Conservation (phyloP, 2,329 filamentous ascomycete species). For the Nemania bipapillata region DNA sequence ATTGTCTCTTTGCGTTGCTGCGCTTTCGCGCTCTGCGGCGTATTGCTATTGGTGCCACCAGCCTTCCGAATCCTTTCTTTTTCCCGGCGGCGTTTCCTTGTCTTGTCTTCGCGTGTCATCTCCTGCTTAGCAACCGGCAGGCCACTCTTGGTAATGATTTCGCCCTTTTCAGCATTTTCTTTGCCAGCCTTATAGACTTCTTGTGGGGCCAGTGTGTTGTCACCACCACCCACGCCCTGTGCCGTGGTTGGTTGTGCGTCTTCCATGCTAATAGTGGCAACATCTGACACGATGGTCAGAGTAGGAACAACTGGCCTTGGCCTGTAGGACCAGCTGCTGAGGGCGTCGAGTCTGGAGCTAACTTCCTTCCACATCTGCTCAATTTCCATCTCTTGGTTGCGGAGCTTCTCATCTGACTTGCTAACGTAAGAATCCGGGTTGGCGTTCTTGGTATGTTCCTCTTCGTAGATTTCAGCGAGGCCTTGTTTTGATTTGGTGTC, state of each 20-base stretch:
- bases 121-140: constrained; percentile 83
- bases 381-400: constrained; percentile 84
- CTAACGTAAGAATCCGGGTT: constrained; percentile 84
- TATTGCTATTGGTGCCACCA: constrained; percentile 60
- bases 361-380: constrained; percentile 84
- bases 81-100: constrained; percentile 77
- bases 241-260: constrained; percentile 89
- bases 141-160: constrained; percentile 80
- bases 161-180: constrained; percentile 70
- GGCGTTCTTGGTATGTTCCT: constrained; percentile 81
- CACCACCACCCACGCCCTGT: constrained; percentile 73
- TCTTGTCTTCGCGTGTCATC: constrained; percentile 87
- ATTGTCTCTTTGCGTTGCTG: constrained; percentile 63
- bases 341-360: constrained; percentile 81
- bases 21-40: constrained; percentile 68
- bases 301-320: constrained; percentile 84
- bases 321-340: constrained; percentile 95
- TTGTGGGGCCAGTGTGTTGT: constrained; percentile 87
- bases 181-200: constrained; percentile 89
- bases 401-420: constrained; percentile 81
- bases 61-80: constrained; percentile 86
- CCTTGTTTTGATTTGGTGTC: constrained; percentile 88
- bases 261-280: constrained; percentile 93
- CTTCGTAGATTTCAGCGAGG: constrained; percentile 92
- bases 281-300: constrained; percentile 87